These are phyloP conservation scores for Dendrocalamus latiflorus DNA, from an alignment of 202 grass and related monocot genomes.

Conservation along the genomic window DNA sequence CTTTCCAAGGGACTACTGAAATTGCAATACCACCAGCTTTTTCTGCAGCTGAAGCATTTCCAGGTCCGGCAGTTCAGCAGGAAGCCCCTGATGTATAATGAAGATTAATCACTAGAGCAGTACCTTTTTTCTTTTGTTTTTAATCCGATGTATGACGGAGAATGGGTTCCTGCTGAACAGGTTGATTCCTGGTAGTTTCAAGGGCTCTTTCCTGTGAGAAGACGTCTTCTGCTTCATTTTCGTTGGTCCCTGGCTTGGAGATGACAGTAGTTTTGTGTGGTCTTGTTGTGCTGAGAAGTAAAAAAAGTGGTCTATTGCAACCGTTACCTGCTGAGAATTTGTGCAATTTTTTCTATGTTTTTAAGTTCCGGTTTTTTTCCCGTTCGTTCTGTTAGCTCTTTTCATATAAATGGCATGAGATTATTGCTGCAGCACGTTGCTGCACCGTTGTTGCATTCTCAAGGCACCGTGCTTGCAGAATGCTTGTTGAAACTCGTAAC, in stretches of 20 bases:
- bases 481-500: background rate
- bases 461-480: background rate
- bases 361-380: background rate
- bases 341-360: too few species aligned
- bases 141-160: background rate
- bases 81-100: conserved; percentile 41
- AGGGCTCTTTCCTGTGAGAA: background rate
- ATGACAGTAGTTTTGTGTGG: background rate
- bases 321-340: background rate
- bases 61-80: conserved; percentile 22
- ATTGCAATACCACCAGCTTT: background rate
- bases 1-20: conserved; percentile 13
- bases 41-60: conserved; percentile 12
- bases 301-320: background rate
- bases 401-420: background rate
- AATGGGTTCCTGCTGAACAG: conserved; percentile 2
- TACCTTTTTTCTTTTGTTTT: background rate
- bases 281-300: background rate
- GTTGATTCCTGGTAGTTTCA: background rate
- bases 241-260: background rate
- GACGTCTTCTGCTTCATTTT: background rate
- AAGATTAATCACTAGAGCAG: background rate
- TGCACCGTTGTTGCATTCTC: background rate
- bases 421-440: background rate
- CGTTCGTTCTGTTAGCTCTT: background rate